Base-by-base conservation (phyloP, 2,329 filamentous ascomycete species). In the Fusarium sp. region DNA sequence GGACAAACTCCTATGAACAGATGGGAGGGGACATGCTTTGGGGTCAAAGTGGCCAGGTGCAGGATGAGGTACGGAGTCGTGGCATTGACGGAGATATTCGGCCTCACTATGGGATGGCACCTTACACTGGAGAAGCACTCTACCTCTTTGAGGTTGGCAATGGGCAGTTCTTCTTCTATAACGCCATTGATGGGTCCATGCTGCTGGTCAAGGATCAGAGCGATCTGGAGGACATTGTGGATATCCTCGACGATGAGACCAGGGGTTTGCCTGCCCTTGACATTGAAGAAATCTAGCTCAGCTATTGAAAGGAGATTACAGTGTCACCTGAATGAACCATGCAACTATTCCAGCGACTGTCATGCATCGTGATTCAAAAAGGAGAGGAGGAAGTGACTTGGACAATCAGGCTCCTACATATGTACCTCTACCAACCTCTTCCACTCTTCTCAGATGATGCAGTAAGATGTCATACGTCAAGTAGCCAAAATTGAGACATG, bases 21-120 rank as follows among this genome's bases (percentile, higher is more conserved):
- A 57, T 57, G 11, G 54, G 54, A 30, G 54, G 54, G 2, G 54
- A 57, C 13, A 49, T 41, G 44, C 6, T 9, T 4, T 57, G 54
- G 54, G 32, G 3, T 12, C 32, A 20, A 22, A 1, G 14, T 16
- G 44, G 32, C 11, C 25, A 57, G n/a, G 12, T 57, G 2, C 2
- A 32, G 2, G 20, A 51, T 16, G 2, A 41, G 3, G 4, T 7
- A 6, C 6, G n/a, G 3, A 4, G n/a, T 5, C 24, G 40, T 30
- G 32, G 32, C 2, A 12, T 57, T 2, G 20, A 49, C 1, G 54
- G 54, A 4, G 37, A n/a, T 1, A 18, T 57, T 20, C 16, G 49
- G 32, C 54, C 54, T 14, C 54, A 49, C 2, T 57, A 49, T 14
- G 53, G 29, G 7, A 56, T 48, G 53, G 2, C 40, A 16, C 3